Conservation (phyloP, 192 early-diverging fungal species). For the Coemansia erecta region DNA sequence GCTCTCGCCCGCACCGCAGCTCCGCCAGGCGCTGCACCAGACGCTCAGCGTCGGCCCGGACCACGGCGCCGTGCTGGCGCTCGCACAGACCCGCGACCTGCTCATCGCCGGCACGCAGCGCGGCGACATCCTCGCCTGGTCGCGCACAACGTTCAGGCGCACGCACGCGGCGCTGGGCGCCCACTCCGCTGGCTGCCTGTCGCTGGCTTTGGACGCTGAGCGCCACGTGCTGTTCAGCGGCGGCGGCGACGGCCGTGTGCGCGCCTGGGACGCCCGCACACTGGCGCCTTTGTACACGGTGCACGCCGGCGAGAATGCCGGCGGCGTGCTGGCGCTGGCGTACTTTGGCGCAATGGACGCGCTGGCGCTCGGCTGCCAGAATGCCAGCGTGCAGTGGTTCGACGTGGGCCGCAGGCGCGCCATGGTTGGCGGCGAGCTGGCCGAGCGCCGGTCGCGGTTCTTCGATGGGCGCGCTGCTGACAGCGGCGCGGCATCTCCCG, state of each 20-base stretch:
- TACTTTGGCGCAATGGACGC: conserved; percentile 55
- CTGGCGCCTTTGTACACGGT: conserved; percentile 62
- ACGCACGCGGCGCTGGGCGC: conserved; percentile 15
- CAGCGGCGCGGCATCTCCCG: conserved; percentile 15
- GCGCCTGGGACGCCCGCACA: conserved; percentile 65
- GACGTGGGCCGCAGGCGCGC: conserved; percentile 22
- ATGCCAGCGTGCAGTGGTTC: conserved; percentile 70
- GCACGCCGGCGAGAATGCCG: conserved; percentile 68
- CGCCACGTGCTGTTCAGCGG: conserved; percentile 26
- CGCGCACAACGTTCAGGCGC: conserved; percentile 59
- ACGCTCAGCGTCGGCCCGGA: neutral
- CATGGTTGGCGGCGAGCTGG: conserved; percentile 14
- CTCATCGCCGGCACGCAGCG: conserved; percentile 71
- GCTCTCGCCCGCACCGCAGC: too few relatives aligned
- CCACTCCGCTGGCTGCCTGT: conserved; percentile 35
- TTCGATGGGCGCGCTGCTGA: conserved; percentile 17
- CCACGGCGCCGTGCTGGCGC: conserved; percentile 50
- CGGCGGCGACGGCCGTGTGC: conserved; percentile 68
- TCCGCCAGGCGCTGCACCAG: neutral
- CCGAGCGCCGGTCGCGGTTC: conserved; percentile 33
- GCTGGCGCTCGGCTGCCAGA: conserved; percentile 73
- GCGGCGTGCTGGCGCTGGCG: conserved; percentile 66
- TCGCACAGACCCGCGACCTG: conserved; percentile 58
- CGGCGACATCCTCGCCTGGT: conserved; percentile 62
- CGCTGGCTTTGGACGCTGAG: conserved; percentile 14